Evolutionary conservation across 2,329 filamentous ascomycete genomes (phyloP).

Genomic region (Phaeophleospora eucalypticola): DNA sequence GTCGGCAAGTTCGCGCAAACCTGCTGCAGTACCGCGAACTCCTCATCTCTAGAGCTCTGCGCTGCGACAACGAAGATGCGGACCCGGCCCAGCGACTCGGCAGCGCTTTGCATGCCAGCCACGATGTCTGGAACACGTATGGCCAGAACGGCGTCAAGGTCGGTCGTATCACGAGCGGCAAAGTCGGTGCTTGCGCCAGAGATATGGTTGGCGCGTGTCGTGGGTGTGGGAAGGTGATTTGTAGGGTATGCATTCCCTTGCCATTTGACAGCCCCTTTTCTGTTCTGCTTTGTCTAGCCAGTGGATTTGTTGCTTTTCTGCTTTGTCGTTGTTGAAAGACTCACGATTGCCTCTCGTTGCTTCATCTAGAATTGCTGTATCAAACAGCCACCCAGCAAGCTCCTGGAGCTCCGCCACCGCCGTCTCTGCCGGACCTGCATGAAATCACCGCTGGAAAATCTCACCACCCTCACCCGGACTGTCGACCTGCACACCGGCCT

Average conservation of each 20-base stretch:
- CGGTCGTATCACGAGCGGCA: constrained; percentile 55
- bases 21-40: constrained; percentile 74
- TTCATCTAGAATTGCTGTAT: constrained; percentile 73
- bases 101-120: constrained; percentile 32
- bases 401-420: constrained; percentile 71
- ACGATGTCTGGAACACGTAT: constrained; percentile 25
- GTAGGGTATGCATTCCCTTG: constrained; percentile 72
- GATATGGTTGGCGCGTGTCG: constrained; percentile 84
- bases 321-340: too few species aligned
- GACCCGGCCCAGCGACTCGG: constrained; percentile 53
- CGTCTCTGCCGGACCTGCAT: constrained; percentile 74
- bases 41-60: constrained; percentile 70
- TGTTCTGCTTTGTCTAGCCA: too few species aligned
- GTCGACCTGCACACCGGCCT: constrained; percentile 13
- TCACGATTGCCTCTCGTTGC: background rate
- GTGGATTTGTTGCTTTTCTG: too few species aligned
- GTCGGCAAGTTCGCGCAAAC: constrained; percentile 71
- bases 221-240: constrained; percentile 71
- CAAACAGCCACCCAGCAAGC: constrained; percentile 67
- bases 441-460: constrained; percentile 60
- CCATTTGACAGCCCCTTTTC: too few species aligned
- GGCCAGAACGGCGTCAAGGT: constrained; percentile 29
- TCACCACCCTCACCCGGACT: constrained; percentile 29
- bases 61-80: constrained; percentile 67
- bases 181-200: constrained; percentile 73